Base-by-base conservation (phyloP, 768 basidiomycete genomes). In the Mycena alexandri region DNA sequence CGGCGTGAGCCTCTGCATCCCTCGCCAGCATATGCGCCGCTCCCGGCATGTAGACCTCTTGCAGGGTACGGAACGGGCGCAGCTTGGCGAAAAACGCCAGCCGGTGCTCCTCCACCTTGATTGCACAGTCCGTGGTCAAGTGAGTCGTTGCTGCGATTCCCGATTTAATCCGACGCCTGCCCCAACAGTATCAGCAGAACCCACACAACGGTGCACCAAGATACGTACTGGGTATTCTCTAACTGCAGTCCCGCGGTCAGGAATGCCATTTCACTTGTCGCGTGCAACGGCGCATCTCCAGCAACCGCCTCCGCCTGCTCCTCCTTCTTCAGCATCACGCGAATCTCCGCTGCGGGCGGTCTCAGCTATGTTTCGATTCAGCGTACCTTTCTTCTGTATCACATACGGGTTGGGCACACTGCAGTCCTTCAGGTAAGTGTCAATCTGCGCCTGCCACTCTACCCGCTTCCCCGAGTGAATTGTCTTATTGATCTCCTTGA, bases 61-160 rank as follows among this genome's bases (percentile, higher is more conserved):
- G 61, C 1, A 47, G 51, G 2, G 16, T 13, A 0, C 66, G 29
- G 33, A 71, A 71, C 11, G n/a, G 17, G 10, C 11, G 17, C 22
- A 67, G 24, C 36, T 70, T 65, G 12, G 36, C 16, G n/a, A 41
- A 10, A 16, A 71, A 33, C 2, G 61, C 29, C n/a, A 50, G 24
- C 11, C 70, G 65, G 12, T 38, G 63, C 25, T 72, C 60, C n/a
- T 71, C 7, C 7, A 70, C 19, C 24, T 66, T 46, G 25, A 25
- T 41, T 8, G 46, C 14, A 7, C 47, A 33, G 10, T 50, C 54
- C 22, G 62, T 52, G 11, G 59, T 66, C 1, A 66, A 5, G 14
- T n/a, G 48, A 3, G 2, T 19, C 16, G 16, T 21, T 2, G 24
- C 41, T 10, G 3, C 47, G 12, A 53, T 22, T 16, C 60, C 68